Evolutionary conservation across 2,329 filamentous ascomycete species (phyloP), one percentile per base, ranked within the genome.

Genomic region (Akanthomyces muscarius): DNA sequence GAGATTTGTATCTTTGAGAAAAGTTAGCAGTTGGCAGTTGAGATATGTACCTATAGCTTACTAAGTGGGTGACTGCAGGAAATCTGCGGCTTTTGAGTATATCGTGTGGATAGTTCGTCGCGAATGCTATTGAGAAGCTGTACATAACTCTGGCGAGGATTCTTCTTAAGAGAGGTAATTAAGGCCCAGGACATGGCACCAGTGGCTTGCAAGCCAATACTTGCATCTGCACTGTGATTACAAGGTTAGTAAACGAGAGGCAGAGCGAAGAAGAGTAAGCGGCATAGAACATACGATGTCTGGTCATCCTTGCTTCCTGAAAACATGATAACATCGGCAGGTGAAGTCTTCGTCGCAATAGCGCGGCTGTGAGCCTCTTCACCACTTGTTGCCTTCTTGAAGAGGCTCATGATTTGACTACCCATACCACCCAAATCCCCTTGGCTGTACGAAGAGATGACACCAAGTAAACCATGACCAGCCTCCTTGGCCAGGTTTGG

Each of bases 181-280:
- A 99, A 99, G 11, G 95, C 95, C 88, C 91, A 98, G 1, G 92
- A 97, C 95, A 99, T 98, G 72, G 95, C 95, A 59, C 95, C 95
- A 0, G 95, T 98, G 36, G 95, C 94, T 77, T 97, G 86, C 59
- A 92, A 89, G 42, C 84, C 87, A 70, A 98, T 97, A 23, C 87
- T 90, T n/a, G 94, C 93, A 74, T 99, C 95, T 76, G 92, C 90
- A 67, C 92, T 97, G 64, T 23, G 11, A 11, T n/a, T 41, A 18
- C 47, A 33, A 50, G 60, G 10, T 50, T 23, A 18, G 47, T 23
- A 41, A 16, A 10, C 10, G 38, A 41, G 14, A 41, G 16, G 38
- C 33, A 36, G 5, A 36, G 33, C 33, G 33, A 36, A 36, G 5
- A 16, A 4, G 13, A 30, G 23, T 16, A 16, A 8, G 16, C 1